A percentile compares a stretch with the other conserved stretches of the same genome.
Conservation (phyloP, 768 basidiomycete species). For the Exsudoporus frostii region DNA sequence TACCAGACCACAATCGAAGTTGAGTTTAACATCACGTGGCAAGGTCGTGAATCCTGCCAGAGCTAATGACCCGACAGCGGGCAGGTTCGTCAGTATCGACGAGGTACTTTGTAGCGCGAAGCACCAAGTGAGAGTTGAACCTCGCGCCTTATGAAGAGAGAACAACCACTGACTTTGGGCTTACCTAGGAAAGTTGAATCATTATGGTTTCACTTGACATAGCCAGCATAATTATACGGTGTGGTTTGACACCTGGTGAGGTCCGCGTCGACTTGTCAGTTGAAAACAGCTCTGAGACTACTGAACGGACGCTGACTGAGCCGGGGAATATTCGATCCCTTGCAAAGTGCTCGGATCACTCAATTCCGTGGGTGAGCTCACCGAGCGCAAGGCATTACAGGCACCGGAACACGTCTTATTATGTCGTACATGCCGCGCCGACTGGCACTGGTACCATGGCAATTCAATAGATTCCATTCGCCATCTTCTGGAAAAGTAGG, state of each 20-base stretch:
- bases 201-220: neutral
- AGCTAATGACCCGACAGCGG: neutral
- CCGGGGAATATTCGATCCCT: neutral
- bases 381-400: too few species aligned
- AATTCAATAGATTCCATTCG: neutral
- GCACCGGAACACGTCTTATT: neutral
- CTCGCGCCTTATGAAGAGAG: neutral
- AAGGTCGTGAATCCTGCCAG: neutral
- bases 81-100: too few species aligned
- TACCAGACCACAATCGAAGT: neutral
- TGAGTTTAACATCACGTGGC: neutral
- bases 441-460: too few species aligned
- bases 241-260: neutral
- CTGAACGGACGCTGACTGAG: too few species aligned
- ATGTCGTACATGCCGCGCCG: neutral
- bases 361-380: neutral
- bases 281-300: neutral
- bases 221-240: neutral
- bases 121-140: neutral
- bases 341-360: too few species aligned
- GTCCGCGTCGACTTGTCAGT: neutral
- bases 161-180: neutral
- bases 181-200: neutral
- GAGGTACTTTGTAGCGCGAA: neutral
- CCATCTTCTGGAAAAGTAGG: neutral